These are phyloP conservation scores for Dendrothele bispora DNA, from an alignment of 768 basidiomycete genomes.

Conservation along the genomic window DNA sequence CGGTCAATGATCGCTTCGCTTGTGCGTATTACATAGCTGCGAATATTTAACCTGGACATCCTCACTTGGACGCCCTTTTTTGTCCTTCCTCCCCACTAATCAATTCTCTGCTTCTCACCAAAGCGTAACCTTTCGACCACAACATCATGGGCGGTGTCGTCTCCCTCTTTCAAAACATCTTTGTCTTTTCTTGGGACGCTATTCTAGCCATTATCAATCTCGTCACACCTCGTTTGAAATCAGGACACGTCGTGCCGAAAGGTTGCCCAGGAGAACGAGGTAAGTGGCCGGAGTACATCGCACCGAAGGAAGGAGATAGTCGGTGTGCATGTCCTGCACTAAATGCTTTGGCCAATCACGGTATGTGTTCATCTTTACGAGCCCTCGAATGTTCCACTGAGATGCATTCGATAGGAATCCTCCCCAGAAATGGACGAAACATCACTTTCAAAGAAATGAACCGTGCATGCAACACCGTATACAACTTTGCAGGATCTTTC, in stretches of 20 bases:
- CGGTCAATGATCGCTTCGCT: too few species aligned
- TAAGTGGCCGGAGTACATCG: constrained; percentile 65
- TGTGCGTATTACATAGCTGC: too few species aligned
- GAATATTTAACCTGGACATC: too few species aligned
- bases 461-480: constrained; percentile 49
- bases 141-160: constrained; percentile 36
- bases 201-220: constrained; percentile 52
- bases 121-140: too few species aligned
- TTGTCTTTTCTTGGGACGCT: constrained; percentile 52
- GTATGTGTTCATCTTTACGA: too few species aligned
- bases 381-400: constrained; percentile 3
- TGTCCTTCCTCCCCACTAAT: too few species aligned
- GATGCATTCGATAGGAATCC: constrained; percentile 45
- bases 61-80: too few species aligned
- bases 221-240: constrained; percentile 44
- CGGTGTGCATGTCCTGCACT: constrained; percentile 73
- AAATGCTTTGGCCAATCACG: constrained; percentile 84
- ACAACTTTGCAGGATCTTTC: constrained; percentile 71
- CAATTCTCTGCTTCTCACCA: too few species aligned
- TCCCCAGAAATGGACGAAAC: constrained; percentile 65
- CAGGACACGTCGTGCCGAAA: constrained; percentile 55
- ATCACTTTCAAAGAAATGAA: constrained; percentile 60
- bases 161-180: constrained; percentile 27
- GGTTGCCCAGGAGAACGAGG: constrained; percentile 60
- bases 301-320: constrained; percentile 63